Evolutionary conservation across 75 land plant species (phyloP), one percentile per base, ranked within the genome.

Genomic region (Cryptomeria japonica): DNA sequence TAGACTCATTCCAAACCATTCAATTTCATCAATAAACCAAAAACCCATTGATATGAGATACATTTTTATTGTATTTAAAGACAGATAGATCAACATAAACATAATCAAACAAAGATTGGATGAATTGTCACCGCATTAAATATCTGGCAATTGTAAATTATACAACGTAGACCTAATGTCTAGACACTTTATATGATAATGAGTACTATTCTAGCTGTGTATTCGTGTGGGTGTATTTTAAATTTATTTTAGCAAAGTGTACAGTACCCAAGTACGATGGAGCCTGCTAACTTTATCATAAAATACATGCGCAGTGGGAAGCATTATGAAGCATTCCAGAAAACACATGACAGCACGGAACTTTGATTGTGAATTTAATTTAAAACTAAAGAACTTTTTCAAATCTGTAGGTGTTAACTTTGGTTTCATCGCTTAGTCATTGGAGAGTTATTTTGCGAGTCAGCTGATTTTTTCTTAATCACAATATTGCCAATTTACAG

Each of bases 201-300:
- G 4, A 61, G 18, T 73, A 73, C 3, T 73, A 9, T 32, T 31
- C 2, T 73, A 32, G 31, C 28, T 72, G 37, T 73, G 36, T 73
- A 22, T 73, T 73, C 76, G 76, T 73, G 76, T 73, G 76, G 76
- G 12, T 73, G 76, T 73, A 73, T 73, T 8, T 73, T 73, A 32
- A 12, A 32, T 10, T 9, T 13, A 73, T 73, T 72, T 72, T 73
- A 11, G 76, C 13, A 73, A 19, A 31, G 12, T 36, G 36, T n/a
- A 73, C 11, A 19, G 36, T 73, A 73, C 14, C 31, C 32, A 32
- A 31, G 76, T 73, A 32, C 14, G 8, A 11, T 73, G 14, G 36
- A 73, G 76, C 36, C 76, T 31, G 25, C 68, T 11, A 32, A 8
- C 31, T 73, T 32, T 73, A n/a, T 32, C 31, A 9, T 73, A 10